phyloP scores from a whole-genome alignment of 345 rosid species.

The Iberis pinnata region DNA sequence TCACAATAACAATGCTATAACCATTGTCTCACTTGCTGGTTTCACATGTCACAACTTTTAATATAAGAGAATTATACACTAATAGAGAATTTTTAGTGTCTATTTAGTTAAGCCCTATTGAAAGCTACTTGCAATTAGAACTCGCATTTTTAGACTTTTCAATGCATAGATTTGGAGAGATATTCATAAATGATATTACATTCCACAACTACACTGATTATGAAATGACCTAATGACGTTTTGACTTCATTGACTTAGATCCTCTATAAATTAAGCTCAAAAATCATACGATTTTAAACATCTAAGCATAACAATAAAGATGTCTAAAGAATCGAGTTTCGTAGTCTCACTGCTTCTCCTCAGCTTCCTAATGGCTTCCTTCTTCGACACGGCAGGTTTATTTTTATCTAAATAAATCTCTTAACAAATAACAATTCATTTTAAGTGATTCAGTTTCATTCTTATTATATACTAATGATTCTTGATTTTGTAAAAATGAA shows the following conservation, averaged over 20 bases:
- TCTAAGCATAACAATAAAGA: neutral
- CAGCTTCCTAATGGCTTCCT: slow-evolving; percentile 21
- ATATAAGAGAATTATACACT: too few species aligned
- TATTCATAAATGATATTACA: slow-evolving; percentile 12
- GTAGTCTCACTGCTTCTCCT: slow-evolving; percentile 12
- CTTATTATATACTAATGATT: slow-evolving; percentile 1
- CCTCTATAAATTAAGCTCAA: too few species aligned
- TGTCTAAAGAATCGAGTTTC: slow-evolving; percentile 14
- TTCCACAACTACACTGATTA: slow-evolving; percentile 19
- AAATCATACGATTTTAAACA: too few species aligned
- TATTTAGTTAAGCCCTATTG: too few species aligned
- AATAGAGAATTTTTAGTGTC: too few species aligned
- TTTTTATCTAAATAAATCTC: neutral
- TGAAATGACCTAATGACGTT: slow-evolving; percentile 11
- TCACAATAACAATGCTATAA: too few species aligned
- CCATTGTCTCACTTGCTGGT: too few species aligned
- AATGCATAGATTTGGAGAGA: slow-evolving; percentile 5
- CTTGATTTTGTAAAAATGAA: neutral
- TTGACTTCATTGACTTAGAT: slow-evolving; percentile 26
- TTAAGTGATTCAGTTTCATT: neutral
- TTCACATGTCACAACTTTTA: too few species aligned
- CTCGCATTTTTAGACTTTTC: slow-evolving; percentile 25
- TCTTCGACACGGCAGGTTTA: slow-evolving; percentile 21
- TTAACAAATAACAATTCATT: too few species aligned
- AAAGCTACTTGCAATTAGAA: too few species aligned